These are phyloP conservation scores for Pseudocercospora vitis DNA, from an alignment of 2,329 filamentous ascomycete genomes.

Conservation along the genomic window DNA sequence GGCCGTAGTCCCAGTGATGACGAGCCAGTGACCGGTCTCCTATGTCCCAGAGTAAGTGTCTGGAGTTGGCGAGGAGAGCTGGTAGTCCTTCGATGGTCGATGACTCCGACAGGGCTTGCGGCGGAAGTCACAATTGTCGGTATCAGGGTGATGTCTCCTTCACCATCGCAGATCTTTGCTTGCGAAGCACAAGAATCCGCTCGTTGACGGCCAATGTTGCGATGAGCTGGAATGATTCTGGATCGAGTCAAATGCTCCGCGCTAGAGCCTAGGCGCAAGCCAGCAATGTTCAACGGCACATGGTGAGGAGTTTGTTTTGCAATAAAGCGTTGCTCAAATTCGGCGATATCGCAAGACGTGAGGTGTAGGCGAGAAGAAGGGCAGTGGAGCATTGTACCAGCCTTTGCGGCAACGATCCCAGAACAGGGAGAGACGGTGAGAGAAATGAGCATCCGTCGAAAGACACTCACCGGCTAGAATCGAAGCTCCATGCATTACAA, in stretches of 20 bases:
- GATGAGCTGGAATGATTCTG: constrained; percentile 24
- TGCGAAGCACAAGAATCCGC: constrained; percentile 24
- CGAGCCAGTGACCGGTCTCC: not conserved
- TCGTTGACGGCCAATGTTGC: constrained; percentile 23
- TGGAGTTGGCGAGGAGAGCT: not conserved
- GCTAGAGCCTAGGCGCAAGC: constrained; percentile 27
- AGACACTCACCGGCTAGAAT: no score
- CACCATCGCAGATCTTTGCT: constrained; percentile 18
- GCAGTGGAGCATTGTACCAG: constrained; percentile 32
- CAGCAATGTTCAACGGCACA: constrained; percentile 6
- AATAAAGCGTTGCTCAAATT: constrained; percentile 27
- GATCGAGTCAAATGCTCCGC: constrained; percentile 19
- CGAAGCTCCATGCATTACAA: no score
- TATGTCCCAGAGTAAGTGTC: not conserved
- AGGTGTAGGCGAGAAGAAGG: constrained; percentile 33
- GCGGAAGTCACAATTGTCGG: not conserved
- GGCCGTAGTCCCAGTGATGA: not conserved
- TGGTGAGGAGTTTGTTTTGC: constrained; percentile 22
- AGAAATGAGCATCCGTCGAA: no score
- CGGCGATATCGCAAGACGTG: constrained; percentile 32
- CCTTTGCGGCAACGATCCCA: no score
- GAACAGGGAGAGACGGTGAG: no score
- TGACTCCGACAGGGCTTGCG: not conserved
- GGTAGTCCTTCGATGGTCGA: not conserved
- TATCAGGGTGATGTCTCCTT: not conserved